A percentile compares a stretch with the other conserved stretches of the same genome.
phyloP scores from a whole-genome alignment of 2,329 filamentous ascomycete genomes.

The Colletotrichum lupini region DNA sequence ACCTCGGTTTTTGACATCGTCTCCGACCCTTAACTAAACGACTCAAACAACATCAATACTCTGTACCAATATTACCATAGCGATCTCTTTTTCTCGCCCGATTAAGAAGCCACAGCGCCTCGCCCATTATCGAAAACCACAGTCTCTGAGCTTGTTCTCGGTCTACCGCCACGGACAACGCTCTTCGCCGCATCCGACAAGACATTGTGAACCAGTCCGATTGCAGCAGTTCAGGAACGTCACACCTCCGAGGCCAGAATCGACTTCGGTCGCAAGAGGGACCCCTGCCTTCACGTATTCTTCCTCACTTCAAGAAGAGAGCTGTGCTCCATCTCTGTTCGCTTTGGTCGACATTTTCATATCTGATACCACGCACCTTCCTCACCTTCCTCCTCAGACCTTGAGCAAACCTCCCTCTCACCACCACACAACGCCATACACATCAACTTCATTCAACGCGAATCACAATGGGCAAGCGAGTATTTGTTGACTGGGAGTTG shows the following conservation, averaged over 20 bases:
- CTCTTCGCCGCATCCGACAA: conserved; percentile 28
- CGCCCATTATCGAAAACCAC: not conserved
- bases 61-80: not conserved
- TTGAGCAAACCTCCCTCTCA: not conserved
- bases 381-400: not conserved
- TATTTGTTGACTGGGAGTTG: conserved; percentile 78
- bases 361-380: conserved; percentile 1
- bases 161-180: conserved; percentile 21
- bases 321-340: conserved; percentile 8
- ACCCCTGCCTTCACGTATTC: not conserved
- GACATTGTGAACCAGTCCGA: not conserved
- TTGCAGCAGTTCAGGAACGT: conserved; percentile 9
- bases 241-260: not conserved
- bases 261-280: not conserved
- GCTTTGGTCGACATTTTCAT: not conserved
- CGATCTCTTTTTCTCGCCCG: no score
- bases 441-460: not conserved
- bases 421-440: not conserved
- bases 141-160: not conserved
- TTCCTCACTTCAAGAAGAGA: conserved; percentile 14
- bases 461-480: conserved; percentile 50
- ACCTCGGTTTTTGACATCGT: not conserved
- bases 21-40: not conserved
- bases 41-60: not conserved
- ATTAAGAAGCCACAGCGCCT: not conserved